These are phyloP conservation scores for Saccharomyces cerevisiae DNA, from an alignment of 805 yeast species.

Conservation along the genomic window DNA sequence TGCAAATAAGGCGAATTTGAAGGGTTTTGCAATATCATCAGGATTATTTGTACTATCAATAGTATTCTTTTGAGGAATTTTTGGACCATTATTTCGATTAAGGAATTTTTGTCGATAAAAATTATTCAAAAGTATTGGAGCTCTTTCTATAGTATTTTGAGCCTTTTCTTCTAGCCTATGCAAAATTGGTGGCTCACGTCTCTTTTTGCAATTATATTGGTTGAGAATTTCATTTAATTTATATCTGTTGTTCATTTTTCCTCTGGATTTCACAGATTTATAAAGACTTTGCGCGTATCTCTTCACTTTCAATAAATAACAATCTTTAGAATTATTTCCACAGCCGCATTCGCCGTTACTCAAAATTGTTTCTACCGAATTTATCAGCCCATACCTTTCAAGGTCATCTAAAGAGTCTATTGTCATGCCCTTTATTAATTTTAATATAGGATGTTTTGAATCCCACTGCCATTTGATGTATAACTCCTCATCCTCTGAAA, in stretches of 20 bases:
- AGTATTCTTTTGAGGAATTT: neutral
- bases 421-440: conserved; percentile 37
- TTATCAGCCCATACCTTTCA: conserved; percentile 46
- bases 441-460: conserved; percentile 57
- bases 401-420: conserved; percentile 51
- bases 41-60: neutral
- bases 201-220: conserved; percentile 19
- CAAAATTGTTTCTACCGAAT: conserved; percentile 54
- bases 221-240: conserved; percentile 32
- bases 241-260: conserved; percentile 29
- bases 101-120: conserved; percentile 3
- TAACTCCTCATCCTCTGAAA: conserved; percentile 61
- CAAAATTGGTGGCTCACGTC: conserved; percentile 25
- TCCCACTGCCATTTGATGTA: conserved; percentile 90
- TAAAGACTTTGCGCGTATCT: conserved; percentile 52
- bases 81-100: neutral
- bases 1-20: neutral
- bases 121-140: conserved; percentile 10
- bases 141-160: conserved; percentile 14
- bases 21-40: neutral
- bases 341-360: conserved; percentile 55
- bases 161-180: conserved; percentile 9
- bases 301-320: conserved; percentile 52
- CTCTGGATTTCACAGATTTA: conserved; percentile 41
- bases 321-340: conserved; percentile 41